Evolutionary conservation across 2,329 filamentous ascomycete species (phyloP), one percentile per base, ranked within the genome.

Genomic region (Ascochyta fabae): DNA sequence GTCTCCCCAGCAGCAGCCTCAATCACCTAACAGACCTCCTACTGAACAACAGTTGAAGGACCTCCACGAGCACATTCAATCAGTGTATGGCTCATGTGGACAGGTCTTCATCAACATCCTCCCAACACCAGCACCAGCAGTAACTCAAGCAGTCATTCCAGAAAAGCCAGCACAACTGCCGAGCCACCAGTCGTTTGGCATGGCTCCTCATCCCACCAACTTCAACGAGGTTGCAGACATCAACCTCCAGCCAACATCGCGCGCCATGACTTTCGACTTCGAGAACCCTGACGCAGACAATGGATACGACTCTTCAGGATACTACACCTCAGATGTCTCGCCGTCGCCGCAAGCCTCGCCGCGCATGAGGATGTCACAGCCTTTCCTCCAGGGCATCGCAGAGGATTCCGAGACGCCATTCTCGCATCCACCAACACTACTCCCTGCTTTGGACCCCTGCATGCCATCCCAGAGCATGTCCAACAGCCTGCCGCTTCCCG

Each of bases 131-230:
- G 70, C 68, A 81, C 84, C 86, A 38, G 70, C 68, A 81, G 81
- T 57, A 78, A 65, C 66, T 49, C 84, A 86, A 41, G 70, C 69
- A 81, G 81, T 58, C 79, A 79, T 75, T 66, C 79, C 66, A n/a
- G 77, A 79, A 56, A 77, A 78, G 59, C 66, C 74, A 51, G 72
- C 65, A 13, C 71, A 76, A 49, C 56, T 69, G 55, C 74, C 72
- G 64, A 70, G 64, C 49, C 76, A 77, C 67, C 77, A 78, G 59
- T 72, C 76, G 59, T 79, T 85, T 66, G 79, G 85, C 71, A 77
- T 80, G 57, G 75, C 83, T 65, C 79, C 84, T 60, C 81, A 88
- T 76, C 80, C 84, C 61, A 79, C 82, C 15, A 84, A 84, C 56
- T 88, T 86, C 66, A 78, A 86, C 75, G 83, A 81, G 39, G 76